Conservation (phyloP, 2,329 filamentous ascomycete genomes). For the Chaetomium sp. region DNA sequence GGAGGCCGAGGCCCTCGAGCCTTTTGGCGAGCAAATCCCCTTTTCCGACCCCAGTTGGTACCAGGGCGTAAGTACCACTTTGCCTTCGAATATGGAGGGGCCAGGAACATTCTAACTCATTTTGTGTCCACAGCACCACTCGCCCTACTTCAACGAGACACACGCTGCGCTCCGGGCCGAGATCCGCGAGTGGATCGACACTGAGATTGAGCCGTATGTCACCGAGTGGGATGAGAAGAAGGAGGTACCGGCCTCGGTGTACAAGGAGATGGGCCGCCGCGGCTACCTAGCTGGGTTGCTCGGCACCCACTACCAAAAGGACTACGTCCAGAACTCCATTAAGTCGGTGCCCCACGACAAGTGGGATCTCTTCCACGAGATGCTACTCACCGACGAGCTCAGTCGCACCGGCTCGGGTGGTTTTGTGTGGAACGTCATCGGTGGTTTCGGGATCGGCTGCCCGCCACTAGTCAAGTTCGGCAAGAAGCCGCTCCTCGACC, state of each 20-base stretch:
- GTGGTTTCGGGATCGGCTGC: slow-evolving; percentile 93
- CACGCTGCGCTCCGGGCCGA: slow-evolving; percentile 90
- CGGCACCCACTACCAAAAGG: slow-evolving; percentile 76
- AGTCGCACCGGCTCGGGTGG: slow-evolving; percentile 87
- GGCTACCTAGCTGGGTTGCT: slow-evolving; percentile 93
- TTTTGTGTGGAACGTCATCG: slow-evolving; percentile 95
- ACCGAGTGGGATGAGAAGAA: slow-evolving; percentile 97
- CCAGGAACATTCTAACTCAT: slow-evolving; percentile 16
- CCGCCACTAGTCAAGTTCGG: slow-evolving; percentile 92
- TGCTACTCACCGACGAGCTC: slow-evolving; percentile 92
- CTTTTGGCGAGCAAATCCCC: slow-evolving; percentile 83
- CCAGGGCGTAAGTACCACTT: slow-evolving; percentile 68
- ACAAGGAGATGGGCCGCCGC: slow-evolving; percentile 91
- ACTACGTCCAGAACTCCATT: slow-evolving; percentile 72
- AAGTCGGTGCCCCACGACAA: slow-evolving; percentile 80
- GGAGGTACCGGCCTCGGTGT: slow-evolving; percentile 83
- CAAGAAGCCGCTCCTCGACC: slow-evolving; percentile 78
- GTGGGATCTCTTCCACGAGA: slow-evolving; percentile 98
- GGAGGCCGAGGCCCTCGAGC: slow-evolving; percentile 74
- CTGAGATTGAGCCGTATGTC: slow-evolving; percentile 85
- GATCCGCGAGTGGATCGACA: slow-evolving; percentile 88
- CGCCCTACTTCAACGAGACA: slow-evolving; percentile 93
- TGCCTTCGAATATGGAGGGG: too few relatives aligned
- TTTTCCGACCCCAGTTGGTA: slow-evolving; percentile 96
- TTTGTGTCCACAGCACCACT: slow-evolving; percentile 73